A percentile compares a stretch with the other conserved stretches of the same genome.
phyloP scores from a whole-genome alignment of 1,284 basidiomycete species.

The Psilocybe mexicana region DNA sequence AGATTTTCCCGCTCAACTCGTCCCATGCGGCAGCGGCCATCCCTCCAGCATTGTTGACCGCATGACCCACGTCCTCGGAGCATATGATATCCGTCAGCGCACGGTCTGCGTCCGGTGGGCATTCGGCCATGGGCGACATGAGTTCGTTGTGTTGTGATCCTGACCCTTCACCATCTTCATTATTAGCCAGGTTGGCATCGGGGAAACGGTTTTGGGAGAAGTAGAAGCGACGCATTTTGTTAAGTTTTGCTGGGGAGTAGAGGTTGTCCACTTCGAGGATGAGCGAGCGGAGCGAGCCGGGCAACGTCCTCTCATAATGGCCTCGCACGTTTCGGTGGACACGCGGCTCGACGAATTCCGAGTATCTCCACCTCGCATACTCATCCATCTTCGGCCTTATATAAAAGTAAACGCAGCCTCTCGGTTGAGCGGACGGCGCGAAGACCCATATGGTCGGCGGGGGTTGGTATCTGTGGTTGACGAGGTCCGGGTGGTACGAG shows the following conservation, averaged over 20 bases:
- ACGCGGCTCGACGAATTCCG: conserved; percentile 10
- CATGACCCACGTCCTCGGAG: conserved; percentile 19
- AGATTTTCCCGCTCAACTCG: conserved; percentile 43
- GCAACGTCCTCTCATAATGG: conserved; percentile 11
- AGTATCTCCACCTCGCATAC: conserved; percentile 9
- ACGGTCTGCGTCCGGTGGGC: conserved; percentile 8
- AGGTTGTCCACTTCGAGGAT: conserved; percentile 21
- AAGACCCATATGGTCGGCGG: conserved; percentile 25
- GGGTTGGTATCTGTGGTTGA: conserved; percentile 17
- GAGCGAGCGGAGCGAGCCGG: conserved; percentile 23
- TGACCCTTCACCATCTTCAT: no score
- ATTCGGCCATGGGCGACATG: conserved; percentile 12
- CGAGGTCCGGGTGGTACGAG: conserved; percentile 30
- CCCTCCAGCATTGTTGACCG: conserved; percentile 29
- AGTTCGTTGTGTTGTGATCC: neutral
- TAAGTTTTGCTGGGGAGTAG: conserved; percentile 18
- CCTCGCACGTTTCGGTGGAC: conserved; percentile 19
- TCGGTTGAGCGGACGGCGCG: conserved; percentile 18
- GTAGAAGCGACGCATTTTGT: conserved; percentile 23
- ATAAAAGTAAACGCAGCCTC: conserved; percentile 24
- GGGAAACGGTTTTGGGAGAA: conserved; percentile 19
- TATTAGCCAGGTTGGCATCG: neutral
- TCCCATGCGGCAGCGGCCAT: conserved; percentile 45
- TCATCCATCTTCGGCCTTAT: conserved; percentile 16
- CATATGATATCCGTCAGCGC: conserved; percentile 19